phyloP scores from a whole-genome alignment of 192 early-diverging fungal species.

The Backusella parvicylindrica region DNA sequence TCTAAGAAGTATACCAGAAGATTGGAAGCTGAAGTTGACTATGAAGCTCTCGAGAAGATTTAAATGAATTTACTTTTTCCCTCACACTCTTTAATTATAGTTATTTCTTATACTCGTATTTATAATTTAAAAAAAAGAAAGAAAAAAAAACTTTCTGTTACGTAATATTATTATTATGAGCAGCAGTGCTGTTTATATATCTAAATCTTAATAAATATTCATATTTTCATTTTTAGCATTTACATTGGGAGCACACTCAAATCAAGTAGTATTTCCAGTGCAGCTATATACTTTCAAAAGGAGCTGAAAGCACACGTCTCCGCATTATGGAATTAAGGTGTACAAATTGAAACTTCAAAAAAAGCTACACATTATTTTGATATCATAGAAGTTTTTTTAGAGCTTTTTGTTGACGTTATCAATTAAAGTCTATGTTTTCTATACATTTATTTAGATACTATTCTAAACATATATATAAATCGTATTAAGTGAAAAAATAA shows the following conservation, averaged over 20 bases:
- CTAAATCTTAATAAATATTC: not conserved
- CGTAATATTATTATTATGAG: not conserved
- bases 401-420: too few relatives aligned
- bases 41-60: not conserved
- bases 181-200: conserved; percentile 1
- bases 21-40: not conserved
- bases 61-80: not conserved
- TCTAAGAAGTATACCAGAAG: not conserved
- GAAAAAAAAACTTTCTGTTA: not conserved
- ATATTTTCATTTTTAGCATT: conserved; percentile 5
- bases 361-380: too few relatives aligned
- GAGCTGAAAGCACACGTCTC: too few relatives aligned
- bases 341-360: too few relatives aligned
- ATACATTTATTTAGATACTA: too few relatives aligned
- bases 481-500: too few relatives aligned
- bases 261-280: too few relatives aligned
- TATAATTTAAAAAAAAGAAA: not conserved
- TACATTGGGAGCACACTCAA: not conserved
- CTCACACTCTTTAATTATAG: not conserved
- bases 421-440: too few relatives aligned
- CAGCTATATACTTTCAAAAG: too few relatives aligned
- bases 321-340: too few relatives aligned
- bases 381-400: too few relatives aligned
- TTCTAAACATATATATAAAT: too few relatives aligned
- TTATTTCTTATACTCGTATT: not conserved